These are phyloP conservation scores for Flaveria trinervia DNA, from an alignment of 129 eudicot species.

Conservation along the genomic window DNA sequence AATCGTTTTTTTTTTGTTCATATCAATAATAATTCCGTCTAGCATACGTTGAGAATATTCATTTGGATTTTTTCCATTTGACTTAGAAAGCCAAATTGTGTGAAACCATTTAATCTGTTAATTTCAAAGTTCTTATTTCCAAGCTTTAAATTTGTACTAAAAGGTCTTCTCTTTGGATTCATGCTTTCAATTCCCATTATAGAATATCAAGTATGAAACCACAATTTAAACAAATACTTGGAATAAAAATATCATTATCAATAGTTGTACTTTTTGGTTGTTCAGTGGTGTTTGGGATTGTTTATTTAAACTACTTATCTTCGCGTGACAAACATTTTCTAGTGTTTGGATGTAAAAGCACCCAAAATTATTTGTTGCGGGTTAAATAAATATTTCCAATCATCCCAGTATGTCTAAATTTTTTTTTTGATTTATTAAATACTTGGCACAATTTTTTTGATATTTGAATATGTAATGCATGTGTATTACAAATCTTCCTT, in stretches of 20 bases:
- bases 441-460: not conserved
- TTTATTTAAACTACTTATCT: not conserved
- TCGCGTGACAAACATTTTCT: too few relatives aligned
- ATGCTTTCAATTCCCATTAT: not conserved
- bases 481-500: conserved; percentile 23
- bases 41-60: conserved; percentile 17
- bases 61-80: conserved; percentile 18
- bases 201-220: conserved; percentile 8
- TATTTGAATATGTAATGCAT: not conserved
- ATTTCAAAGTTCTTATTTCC: conserved; percentile 25
- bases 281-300: not conserved
- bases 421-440: not conserved
- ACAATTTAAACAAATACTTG: not conserved
- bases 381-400: not conserved
- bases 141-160: conserved; percentile 15
- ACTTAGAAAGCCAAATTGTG: conserved; percentile 22
- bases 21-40: not conserved
- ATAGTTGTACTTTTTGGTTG: not conserved
- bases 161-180: conserved; percentile 29
- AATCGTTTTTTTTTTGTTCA: not conserved
- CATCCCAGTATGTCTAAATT: not conserved
- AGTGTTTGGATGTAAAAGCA: not conserved
- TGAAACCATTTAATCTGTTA: conserved; percentile 25
- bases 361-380: too few relatives aligned
- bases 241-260: not conserved